Conservation (phyloP, 2,329 filamentous ascomycete species). For the Clonostachys solani region DNA sequence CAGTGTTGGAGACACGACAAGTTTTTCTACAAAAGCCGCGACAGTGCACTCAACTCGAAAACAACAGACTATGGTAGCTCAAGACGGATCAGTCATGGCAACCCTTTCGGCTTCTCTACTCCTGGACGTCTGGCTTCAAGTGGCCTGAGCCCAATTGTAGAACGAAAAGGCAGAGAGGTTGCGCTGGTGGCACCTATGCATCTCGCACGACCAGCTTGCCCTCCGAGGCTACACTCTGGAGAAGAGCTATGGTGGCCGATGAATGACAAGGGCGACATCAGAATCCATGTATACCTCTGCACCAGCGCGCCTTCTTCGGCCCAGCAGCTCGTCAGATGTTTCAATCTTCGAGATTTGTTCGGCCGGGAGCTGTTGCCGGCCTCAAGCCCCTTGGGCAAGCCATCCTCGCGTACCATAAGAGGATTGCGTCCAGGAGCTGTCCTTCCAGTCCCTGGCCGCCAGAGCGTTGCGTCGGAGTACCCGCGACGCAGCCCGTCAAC, state of each 20-base stretch:
- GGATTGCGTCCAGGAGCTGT: not conserved
- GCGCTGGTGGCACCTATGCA: not conserved
- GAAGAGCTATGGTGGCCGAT: constrained; percentile 2
- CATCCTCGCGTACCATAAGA: too few relatives aligned
- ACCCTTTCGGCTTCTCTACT: not conserved
- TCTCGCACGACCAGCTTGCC: not conserved
- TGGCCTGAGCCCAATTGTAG: not conserved
- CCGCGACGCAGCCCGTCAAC: not conserved
- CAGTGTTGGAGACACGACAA: not conserved
- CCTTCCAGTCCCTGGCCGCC: constrained; percentile 1
- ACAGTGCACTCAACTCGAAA: not conserved
- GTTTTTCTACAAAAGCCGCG: too few relatives aligned
- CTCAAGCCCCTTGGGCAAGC: not conserved
- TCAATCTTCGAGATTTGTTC: not conserved
- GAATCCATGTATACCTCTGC: not conserved
- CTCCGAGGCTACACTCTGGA: not conserved
- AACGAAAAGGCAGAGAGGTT: not conserved
- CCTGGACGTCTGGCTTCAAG: not conserved
- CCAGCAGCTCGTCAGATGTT: not conserved
- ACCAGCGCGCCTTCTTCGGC: not conserved
- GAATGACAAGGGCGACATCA: not conserved
- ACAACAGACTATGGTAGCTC: not conserved
- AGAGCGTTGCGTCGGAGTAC: not conserved
- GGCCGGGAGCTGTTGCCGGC: not conserved
- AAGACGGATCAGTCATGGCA: too few relatives aligned